These are phyloP conservation scores for Chenopodium quinoa DNA, from an alignment of 148 eudicot species.

Conservation along the genomic window DNA sequence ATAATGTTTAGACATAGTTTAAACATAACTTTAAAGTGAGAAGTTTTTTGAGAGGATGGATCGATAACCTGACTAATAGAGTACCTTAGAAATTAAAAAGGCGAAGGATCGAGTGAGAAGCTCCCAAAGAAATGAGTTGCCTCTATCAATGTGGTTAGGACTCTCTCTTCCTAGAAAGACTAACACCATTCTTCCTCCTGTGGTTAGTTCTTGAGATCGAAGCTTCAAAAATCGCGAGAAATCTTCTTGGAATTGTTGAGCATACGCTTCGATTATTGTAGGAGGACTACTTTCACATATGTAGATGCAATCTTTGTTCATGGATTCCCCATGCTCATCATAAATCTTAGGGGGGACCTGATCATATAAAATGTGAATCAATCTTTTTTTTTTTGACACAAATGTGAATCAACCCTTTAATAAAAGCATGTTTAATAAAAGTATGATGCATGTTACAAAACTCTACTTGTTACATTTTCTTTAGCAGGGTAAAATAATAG, in stretches of 20 bases:
- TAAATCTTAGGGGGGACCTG: conserved; percentile 72
- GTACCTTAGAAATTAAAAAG: conserved; percentile 55
- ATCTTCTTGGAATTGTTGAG: conserved; percentile 61
- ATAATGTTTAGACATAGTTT: neutral
- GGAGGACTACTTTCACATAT: conserved; percentile 61
- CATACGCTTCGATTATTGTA: conserved; percentile 49
- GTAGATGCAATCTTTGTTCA: conserved; percentile 69
- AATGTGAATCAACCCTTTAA: too few relatives aligned
- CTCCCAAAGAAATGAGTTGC: conserved; percentile 75
- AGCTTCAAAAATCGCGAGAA: conserved; percentile 57
- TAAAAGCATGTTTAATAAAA: too few relatives aligned
- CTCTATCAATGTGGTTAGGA: conserved; percentile 54
- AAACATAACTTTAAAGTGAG: too few relatives aligned
- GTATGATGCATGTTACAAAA: too few relatives aligned
- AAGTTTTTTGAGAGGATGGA: too few relatives aligned
- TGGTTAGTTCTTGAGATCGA: conserved; percentile 57
- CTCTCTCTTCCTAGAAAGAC: conserved; percentile 65
- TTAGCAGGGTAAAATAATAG: too few relatives aligned
- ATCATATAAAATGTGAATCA: neutral
- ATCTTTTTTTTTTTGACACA: too few relatives aligned
- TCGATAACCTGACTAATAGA: too few relatives aligned
- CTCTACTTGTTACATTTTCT: too few relatives aligned
- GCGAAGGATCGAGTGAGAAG: conserved; percentile 60
- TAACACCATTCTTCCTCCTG: conserved; percentile 70
- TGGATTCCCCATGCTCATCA: conserved; percentile 51